These are phyloP conservation scores for Phialemonium atrogriseum DNA, from an alignment of 2,329 filamentous ascomycete genomes.

Conservation along the genomic window DNA sequence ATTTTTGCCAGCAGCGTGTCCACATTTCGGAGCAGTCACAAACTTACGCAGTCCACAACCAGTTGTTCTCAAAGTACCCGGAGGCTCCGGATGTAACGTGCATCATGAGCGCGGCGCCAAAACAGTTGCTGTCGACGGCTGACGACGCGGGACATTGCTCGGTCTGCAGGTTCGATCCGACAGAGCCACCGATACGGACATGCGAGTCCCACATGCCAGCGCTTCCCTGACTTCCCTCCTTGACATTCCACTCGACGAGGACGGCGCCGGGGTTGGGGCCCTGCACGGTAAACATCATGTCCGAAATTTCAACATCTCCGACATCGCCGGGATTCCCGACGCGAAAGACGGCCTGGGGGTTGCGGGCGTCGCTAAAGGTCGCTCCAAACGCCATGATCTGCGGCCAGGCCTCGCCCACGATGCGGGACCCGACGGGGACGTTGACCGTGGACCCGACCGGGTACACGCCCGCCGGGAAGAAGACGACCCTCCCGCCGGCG, in stretches of 20 bases:
- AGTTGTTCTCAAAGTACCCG: slow-evolving; percentile 76
- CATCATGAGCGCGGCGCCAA: slow-evolving; percentile 61
- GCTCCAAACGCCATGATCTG: slow-evolving; percentile 72
- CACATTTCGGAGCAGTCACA: no score
- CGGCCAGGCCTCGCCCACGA: slow-evolving; percentile 84
- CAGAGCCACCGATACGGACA: slow-evolving; percentile 78
- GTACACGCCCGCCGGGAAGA: slow-evolving; percentile 66
- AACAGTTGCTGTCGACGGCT: slow-evolving; percentile 56
- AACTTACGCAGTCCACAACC: no score
- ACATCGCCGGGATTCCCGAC: slow-evolving; percentile 66
- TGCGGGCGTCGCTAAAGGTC: slow-evolving; percentile 62
- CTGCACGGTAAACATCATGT: slow-evolving; percentile 73
- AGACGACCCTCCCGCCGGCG: slow-evolving; percentile 54
- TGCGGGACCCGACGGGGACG: slow-evolving; percentile 68
- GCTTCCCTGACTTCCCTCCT: slow-evolving; percentile 54
- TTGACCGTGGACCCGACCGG: slow-evolving; percentile 58
- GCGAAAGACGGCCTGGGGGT: slow-evolving; percentile 72
- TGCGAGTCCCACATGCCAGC: slow-evolving; percentile 88
- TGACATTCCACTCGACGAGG: slow-evolving; percentile 82
- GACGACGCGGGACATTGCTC: slow-evolving; percentile 59
- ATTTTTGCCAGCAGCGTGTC: no score
- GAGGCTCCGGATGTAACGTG: slow-evolving; percentile 52
- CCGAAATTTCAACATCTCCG: slow-evolving; percentile 75
- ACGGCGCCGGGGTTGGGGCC: slow-evolving; percentile 78
- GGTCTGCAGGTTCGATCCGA: slow-evolving; percentile 74